Evolutionary conservation across 176 grass and related monocot genomes (phyloP).

Genomic region (Musa schizocarpa): DNA sequence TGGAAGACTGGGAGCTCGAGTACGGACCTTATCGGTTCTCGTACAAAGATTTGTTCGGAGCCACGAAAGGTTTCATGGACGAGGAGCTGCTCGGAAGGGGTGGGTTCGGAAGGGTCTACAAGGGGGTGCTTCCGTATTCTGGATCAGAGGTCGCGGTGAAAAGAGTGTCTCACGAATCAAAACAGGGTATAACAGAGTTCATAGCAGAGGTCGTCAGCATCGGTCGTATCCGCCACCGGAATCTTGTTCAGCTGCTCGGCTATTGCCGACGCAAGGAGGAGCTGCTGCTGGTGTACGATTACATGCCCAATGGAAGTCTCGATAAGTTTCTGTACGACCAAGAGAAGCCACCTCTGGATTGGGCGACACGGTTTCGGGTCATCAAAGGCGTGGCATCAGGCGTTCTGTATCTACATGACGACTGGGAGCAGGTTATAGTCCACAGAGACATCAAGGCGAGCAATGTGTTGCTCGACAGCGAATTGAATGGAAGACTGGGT

Average conservation of each 20-base stretch:
- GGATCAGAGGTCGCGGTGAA: constrained; percentile 26
- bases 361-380: constrained; percentile 18
- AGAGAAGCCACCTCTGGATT: neutral
- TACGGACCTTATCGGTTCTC: constrained; percentile 27
- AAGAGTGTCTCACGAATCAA: constrained; percentile 33
- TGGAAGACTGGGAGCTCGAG: constrained; percentile 30
- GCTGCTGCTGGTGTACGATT: constrained; percentile 27
- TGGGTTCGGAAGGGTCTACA: constrained; percentile 35
- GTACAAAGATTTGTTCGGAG: constrained; percentile 12
- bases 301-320: constrained; percentile 31
- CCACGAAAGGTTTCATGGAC: constrained; percentile 20
- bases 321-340: constrained; percentile 22
- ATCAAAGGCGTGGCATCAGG: constrained; percentile 21
- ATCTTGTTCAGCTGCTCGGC: constrained; percentile 25
- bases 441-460: constrained; percentile 21
- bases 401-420: constrained; percentile 28
- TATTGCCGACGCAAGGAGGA: constrained; percentile 31
- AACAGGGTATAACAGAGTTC: constrained; percentile 36
- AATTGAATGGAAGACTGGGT: constrained; percentile 27
- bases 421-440: constrained; percentile 13
- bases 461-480: constrained; percentile 19
- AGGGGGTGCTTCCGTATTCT: constrained; percentile 13
- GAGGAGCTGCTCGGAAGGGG: constrained; percentile 23
- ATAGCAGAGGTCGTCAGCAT: constrained; percentile 18
- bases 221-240: constrained; percentile 20